Evolutionary conservation across 2,329 filamentous ascomycete genomes (phyloP).

Genomic region (Hypoxylon sp.): DNA sequence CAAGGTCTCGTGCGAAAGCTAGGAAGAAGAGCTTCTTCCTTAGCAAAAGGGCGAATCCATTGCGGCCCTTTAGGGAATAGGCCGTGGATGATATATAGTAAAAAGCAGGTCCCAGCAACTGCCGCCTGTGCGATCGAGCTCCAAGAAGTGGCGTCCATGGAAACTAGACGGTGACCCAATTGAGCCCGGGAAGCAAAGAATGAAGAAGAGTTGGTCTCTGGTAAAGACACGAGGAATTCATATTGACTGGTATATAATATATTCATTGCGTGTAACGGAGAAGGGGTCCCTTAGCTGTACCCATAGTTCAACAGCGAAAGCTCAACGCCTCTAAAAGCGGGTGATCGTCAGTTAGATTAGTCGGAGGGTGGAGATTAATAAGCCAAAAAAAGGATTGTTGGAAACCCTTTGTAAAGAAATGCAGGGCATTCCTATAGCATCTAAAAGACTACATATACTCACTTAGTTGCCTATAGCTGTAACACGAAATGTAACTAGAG

Average conservation of each 20-base stretch:
- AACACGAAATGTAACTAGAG: constrained; percentile 12
- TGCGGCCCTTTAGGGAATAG: constrained; percentile 53
- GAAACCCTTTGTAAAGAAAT: constrained; percentile 10
- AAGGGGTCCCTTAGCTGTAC: constrained; percentile 9
- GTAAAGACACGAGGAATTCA: constrained; percentile 25
- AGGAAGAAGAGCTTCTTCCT: constrained; percentile 51
- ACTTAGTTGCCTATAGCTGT: constrained; percentile 6
- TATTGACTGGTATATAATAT: constrained; percentile 31
- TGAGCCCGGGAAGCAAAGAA: constrained; percentile 10
- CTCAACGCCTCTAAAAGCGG: constrained; percentile 16
- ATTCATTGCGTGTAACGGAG: constrained; percentile 32
- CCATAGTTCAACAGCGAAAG: constrained; percentile 20
- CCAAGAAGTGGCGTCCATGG: constrained; percentile 42
- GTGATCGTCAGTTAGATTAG: constrained; percentile 25
- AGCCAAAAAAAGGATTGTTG: constrained; percentile 15
- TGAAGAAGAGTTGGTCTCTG: constrained; percentile 22
- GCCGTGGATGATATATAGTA: constrained; percentile 47
- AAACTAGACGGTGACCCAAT: constrained; percentile 6
- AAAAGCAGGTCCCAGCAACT: constrained; percentile 50
- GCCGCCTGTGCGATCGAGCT: constrained; percentile 51
- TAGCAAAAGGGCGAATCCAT: constrained; percentile 61
- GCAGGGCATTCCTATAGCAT: no score
- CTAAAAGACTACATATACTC: no score
- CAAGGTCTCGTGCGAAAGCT: constrained; percentile 49
- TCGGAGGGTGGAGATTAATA: constrained; percentile 25